Evolutionary conservation across 2,329 filamentous ascomycete species (phyloP), one percentile per base, ranked within the genome.

Genomic region (Colletotrichum graminicola): DNA sequence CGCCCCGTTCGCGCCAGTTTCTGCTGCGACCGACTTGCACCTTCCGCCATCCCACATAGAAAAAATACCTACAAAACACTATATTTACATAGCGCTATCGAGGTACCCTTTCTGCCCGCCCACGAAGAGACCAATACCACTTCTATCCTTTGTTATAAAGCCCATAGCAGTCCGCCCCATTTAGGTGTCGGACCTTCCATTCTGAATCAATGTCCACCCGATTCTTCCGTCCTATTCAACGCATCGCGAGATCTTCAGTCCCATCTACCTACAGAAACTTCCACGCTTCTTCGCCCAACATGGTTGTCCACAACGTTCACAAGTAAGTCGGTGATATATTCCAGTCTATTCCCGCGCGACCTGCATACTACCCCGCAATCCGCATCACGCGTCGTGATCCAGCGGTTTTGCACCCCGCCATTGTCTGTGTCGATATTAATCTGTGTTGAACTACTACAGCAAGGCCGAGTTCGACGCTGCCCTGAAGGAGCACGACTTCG

Each of bases 391-490:
- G 52, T 23, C 11, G 29, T 14, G 11, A 52, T 21, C 23, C 12
- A 5, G 52, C 32, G 11, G 29, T 54, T 10, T 2, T 0, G 26
- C 6, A 3, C n/a, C 10, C 57, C 41, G 57, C 41, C 41, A 32
- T 47, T 34, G 1, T 10, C 26, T 49, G 21, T 5, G 6, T 29
- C 4, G 39, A 45, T 49, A n/a, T 41, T 61, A 18, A 61, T 34
- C 11, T 10, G 32, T 6, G 5, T 39, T 2, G 32, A 36, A 23
- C 36, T 39, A 16, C 26, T 66, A 73, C 73, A 93, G 90, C 75
- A 88, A 86, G 79, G 78, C 83, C 32, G 88, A 90, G 39, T 94
- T 89, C 81, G 80, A 88, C 66, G 77, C 81, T 41, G 87, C 87
- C 68, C 76, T 92, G 71, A 79, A 84, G 66, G 78, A 84, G 76